Base-by-base conservation (phyloP, 2,329 filamentous ascomycete genomes). In the Colletotrichum siamense region DNA sequence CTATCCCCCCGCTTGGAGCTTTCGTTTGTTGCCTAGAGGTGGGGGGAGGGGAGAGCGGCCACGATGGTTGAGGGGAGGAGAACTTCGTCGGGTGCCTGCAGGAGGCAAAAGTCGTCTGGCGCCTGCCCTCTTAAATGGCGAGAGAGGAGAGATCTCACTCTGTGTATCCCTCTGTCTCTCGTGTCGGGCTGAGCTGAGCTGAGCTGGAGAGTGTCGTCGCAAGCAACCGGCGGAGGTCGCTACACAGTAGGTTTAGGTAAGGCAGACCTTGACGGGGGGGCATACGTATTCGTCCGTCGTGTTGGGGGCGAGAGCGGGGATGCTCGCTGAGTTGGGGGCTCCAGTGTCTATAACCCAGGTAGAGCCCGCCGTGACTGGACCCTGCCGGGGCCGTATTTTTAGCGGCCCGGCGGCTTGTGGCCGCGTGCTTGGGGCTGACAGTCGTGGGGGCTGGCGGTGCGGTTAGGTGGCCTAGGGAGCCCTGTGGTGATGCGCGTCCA, bases 381-480 rank as follows among this genome's bases (percentile, higher is more conserved):
- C 73, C 73, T 44, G 64, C 73, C 70, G 69, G 73, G 61, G 22
- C 73, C 69, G 70, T 76, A 76, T 76, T 69, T 73, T 73, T 73
- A 76, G 73, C 73, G 73, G 70, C 70, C 73, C 63, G 73, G 64
- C 55, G 55, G 69, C 69, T 63, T 67, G 55, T 72, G 69, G 69
- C 73, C 73, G 73, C 72, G 32, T 49, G 49, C 49, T 76, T 57
- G 70, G 69, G 64, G 73, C 70, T 68, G 64, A 69, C 28, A 64
- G 26, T 71, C 69, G 73, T 65, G 64, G 73, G 70, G 73, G 69
- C 63, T 64, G 62, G 34, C 28, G 39, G 55, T 67, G 55, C 44
- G 26, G 34, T 32, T 22, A 67, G 18, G 12, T 36, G 63, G 52
- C 24, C 69, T 26, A 57, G 36, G 69, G 63, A 73, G 64, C 24